Conservation (phyloP, 495 filamentous ascomycete genomes). For the Copromyces sp. region DNA sequence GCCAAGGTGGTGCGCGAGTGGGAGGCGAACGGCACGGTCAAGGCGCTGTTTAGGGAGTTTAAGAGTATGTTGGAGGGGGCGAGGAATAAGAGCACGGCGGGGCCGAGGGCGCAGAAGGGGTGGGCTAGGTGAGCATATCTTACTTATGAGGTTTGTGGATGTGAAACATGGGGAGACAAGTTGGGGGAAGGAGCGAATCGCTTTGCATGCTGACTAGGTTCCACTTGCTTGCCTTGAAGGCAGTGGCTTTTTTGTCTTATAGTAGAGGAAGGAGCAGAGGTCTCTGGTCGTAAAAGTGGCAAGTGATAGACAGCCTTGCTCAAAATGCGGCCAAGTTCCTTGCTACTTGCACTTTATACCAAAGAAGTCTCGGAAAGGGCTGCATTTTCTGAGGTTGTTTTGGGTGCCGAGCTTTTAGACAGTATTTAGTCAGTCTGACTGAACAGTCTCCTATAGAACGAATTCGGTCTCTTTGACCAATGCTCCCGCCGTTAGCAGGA, state of each 20-base stretch:
- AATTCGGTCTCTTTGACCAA: background rate
- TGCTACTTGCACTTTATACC: background rate
- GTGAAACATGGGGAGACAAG: background rate
- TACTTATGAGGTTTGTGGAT: too few relatives aligned
- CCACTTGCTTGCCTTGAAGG: background rate
- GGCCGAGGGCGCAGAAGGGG: background rate
- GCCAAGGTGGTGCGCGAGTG: conserved; percentile 34
- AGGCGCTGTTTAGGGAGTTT: conserved; percentile 26
- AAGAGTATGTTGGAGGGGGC: conserved; percentile 26
- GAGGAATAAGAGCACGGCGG: conserved; percentile 22
- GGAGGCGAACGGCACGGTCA: conserved; percentile 17
- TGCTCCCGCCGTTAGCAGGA: background rate
- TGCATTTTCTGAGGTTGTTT: background rate
- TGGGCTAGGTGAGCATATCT: background rate
- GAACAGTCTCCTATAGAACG: background rate
- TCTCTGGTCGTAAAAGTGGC: background rate
- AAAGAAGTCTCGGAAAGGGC: background rate
- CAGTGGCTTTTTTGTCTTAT: background rate
- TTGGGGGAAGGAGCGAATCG: background rate
- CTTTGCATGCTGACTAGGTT: background rate
- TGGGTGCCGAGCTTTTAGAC: background rate
- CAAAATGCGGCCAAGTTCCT: background rate
- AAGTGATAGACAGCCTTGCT: background rate
- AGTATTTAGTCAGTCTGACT: background rate
- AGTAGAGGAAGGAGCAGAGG: background rate